Base-by-base conservation (phyloP, 2,329 filamentous ascomycete species). In the Daldinia eschscholtzii region DNA sequence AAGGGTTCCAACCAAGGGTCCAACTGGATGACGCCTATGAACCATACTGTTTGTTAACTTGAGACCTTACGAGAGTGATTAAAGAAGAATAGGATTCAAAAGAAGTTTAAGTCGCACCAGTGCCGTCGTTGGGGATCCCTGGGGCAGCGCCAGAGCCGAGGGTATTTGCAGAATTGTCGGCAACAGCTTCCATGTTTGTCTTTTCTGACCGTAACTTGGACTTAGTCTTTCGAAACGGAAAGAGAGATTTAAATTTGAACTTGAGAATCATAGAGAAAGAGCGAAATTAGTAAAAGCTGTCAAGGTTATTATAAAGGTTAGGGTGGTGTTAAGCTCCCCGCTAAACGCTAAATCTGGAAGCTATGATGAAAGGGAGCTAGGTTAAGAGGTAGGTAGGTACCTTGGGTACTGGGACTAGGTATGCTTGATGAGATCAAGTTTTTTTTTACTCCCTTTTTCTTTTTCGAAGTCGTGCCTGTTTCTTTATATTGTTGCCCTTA, bases 1-100 rank as follows among this genome's bases (percentile, higher is more conserved):
- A 97, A 98, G 4, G 96, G 95, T 59, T 89, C 88, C 61, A 99
- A 89, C 88, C 91, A 98, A 52, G 94, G 93, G 79, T 99, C 96
- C 66, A 98, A 86, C 79, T 92, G 84, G 72, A 97, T 82, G 59
- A 98, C 94, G 74, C 95, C 96, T 97, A 66, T 58, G 48, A 60
- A 67, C 65, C 44, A 67, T 65, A 46, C 72, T 63, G 64, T 33
- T 64, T 63, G 72, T 73, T 70, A 71, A 59, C 69, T 41, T 44
- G n/a, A 50, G 26, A 46, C 58, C 52, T 57, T 44, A 50, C 44
- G 28, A 18, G 55, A 59, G 26, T 15, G 28, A 28, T 20, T 28
- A 20, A 39, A 41, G n/a, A n/a, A n/a, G n/a, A 55, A 33, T 33
- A 53, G 30, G 46, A 57, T 55, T n/a, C 35, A 57, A 53, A 30